Percentiles rank a stretch among this genome's conserved stretches.
Conservation (phyloP, 495 filamentous ascomycete genomes). For the Penicillium chermesinum region DNA sequence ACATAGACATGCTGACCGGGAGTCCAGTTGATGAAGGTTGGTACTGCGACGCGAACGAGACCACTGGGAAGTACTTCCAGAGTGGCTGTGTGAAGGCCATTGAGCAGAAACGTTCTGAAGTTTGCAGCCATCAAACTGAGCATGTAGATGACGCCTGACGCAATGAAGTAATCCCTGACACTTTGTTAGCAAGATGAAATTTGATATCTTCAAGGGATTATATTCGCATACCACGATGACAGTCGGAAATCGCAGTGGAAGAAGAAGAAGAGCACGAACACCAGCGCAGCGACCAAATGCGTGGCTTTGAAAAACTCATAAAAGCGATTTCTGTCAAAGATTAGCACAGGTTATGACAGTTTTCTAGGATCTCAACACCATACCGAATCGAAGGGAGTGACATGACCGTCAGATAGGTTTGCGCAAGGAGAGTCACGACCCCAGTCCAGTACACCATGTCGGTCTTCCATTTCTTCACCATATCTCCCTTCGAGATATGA, state of each 20-base stretch:
- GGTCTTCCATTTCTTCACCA: slow-evolving; percentile 41
- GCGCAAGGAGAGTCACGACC: slow-evolving; percentile 42
- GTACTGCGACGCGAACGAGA: slow-evolving; percentile 42
- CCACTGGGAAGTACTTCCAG: slow-evolving; percentile 38
- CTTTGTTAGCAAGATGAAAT: slow-evolving; percentile 2
- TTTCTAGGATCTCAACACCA: neutral
- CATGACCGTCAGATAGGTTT: slow-evolving; percentile 47
- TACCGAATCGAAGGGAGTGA: slow-evolving; percentile 44
- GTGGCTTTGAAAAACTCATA: slow-evolving; percentile 53
- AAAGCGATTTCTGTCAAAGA: slow-evolving; percentile 32
- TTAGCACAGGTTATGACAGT: neutral
- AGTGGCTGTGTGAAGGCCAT: slow-evolving; percentile 42
- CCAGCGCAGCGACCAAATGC: slow-evolving; percentile 39
- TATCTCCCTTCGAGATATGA: slow-evolving; percentile 39
- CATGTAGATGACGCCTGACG: slow-evolving; percentile 46
- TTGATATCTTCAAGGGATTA: neutral
- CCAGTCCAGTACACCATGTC: slow-evolving; percentile 37
- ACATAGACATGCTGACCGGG: slow-evolving; percentile 50
- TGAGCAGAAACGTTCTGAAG: slow-evolving; percentile 41
- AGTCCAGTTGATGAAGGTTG: slow-evolving; percentile 40
- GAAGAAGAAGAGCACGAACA: slow-evolving; percentile 49
- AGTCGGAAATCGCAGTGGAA: slow-evolving; percentile 34
- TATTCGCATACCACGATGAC: slow-evolving; percentile 44
- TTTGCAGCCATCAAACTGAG: slow-evolving; percentile 36
- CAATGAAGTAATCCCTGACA: slow-evolving; percentile 56